phyloP scores from a whole-genome alignment of 306 rosid genomes.

The Prunus mongolica region DNA sequence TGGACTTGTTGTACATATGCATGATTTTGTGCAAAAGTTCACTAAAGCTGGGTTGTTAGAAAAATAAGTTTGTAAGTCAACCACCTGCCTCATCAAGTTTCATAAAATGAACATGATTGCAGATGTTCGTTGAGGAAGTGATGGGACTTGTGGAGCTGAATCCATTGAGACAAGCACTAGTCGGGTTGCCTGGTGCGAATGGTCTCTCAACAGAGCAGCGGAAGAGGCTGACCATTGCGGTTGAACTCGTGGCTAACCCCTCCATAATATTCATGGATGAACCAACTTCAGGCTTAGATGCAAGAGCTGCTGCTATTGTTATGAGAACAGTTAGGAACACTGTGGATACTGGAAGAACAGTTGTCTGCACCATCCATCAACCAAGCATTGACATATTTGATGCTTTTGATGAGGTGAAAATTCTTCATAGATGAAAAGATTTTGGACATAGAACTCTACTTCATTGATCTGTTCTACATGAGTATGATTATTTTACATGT shows the following conservation, averaged over 20 bases:
- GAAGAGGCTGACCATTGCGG: slow-evolving; percentile 61
- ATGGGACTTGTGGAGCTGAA: slow-evolving; percentile 63
- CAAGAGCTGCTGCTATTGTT: slow-evolving; percentile 65
- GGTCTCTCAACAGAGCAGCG: slow-evolving; percentile 69
- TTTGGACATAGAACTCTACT: not conserved
- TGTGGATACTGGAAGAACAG: slow-evolving; percentile 65
- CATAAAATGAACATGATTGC: slow-evolving; percentile 8
- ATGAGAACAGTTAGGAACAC: slow-evolving; percentile 70
- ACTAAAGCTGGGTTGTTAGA: too few relatives aligned
- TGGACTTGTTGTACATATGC: too few relatives aligned
- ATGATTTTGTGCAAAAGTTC: too few relatives aligned
- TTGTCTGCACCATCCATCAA: slow-evolving; percentile 67
- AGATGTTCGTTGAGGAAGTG: slow-evolving; percentile 63
- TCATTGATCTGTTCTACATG: not conserved
- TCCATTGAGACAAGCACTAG: slow-evolving; percentile 43
- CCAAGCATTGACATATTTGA: slow-evolving; percentile 70
- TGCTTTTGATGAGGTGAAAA: slow-evolving; percentile 57
- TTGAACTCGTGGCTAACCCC: slow-evolving; percentile 64
- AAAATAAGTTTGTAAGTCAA: not conserved
- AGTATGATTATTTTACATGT: not conserved
- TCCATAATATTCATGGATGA: slow-evolving; percentile 72
- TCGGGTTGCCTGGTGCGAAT: slow-evolving; percentile 54
- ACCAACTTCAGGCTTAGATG: slow-evolving; percentile 68
- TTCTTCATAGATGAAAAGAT: not conserved
- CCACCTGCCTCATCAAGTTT: not conserved